Evolutionary conservation across 2,329 filamentous ascomycete genomes (phyloP).

Genomic region (Fusarium proliferatum): DNA sequence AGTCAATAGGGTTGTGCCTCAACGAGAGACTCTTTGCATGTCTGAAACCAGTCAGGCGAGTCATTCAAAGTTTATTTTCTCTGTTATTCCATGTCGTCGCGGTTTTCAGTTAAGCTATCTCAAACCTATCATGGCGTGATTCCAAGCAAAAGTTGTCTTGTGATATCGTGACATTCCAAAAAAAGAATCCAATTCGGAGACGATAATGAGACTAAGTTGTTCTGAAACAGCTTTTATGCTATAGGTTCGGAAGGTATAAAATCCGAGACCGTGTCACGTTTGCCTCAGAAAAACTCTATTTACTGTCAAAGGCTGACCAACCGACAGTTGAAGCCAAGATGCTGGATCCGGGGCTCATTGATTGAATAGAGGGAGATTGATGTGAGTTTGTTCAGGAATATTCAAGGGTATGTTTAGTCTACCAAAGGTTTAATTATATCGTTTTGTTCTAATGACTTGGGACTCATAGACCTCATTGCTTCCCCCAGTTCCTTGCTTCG

Average conservation of each 20-base stretch:
- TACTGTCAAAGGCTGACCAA: rapidly evolving
- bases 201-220: not conserved
- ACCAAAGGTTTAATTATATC: not conserved
- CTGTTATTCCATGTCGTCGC: rapidly evolving
- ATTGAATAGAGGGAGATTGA: rapidly evolving
- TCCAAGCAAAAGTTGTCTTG: rapidly evolving
- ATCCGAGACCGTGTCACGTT: not conserved
- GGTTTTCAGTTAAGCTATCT: not conserved
- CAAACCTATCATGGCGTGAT: rapidly evolving
- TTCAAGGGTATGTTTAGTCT: rapidly evolving
- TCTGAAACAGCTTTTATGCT: not conserved
- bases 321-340: rapidly evolving
- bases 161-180: rapidly evolving
- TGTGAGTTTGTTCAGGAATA: rapidly evolving
- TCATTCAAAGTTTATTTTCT: not conserved
- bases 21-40: rapidly evolving
- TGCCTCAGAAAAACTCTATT: not conserved
- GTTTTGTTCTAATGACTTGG: not conserved
- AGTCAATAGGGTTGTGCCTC: rapidly evolving
- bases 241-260: not conserved
- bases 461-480: no score
- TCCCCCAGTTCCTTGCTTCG: no score
- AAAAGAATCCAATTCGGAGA: rapidly evolving
- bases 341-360: rapidly evolving
- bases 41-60: not conserved